Base-by-base conservation (phyloP, 192 early-diverging fungal genomes). In the Dissophora globulifera region DNA sequence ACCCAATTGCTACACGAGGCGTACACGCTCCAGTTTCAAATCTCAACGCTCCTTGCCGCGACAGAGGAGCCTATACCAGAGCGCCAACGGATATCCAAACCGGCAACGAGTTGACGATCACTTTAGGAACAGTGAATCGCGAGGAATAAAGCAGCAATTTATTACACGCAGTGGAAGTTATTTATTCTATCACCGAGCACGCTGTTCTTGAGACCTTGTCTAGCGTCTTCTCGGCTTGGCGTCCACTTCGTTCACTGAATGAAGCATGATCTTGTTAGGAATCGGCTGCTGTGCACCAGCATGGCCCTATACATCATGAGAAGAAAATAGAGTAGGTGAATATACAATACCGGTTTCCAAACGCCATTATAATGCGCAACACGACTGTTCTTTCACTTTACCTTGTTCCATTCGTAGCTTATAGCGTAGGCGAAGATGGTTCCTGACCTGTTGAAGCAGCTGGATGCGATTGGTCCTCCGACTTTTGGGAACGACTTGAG, bases 351-450 rank as follows among this genome's bases (percentile, higher is more conserved):
- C n/a, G n/a, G n/a, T n/a, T n/a, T n/a, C n/a, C 41, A 62, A 40
- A 38, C 13, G 38, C 38, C 38, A 40, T 7, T 7, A 7, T 40
- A 7, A 40, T 40, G 13, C 38, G 38, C 13, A 13, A 40, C 38
- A 10, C 38, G n/a, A n/a, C n/a, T n/a, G n/a, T n/a, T n/a, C n/a
- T n/a, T n/a, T n/a, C n/a, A n/a, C n/a, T 6, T 62, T 84, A 87
- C 89, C 79, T 90, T 84, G 60, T 82, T 82, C 93, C 93, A 94
- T 79, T 94, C 94, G 68, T 98, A 98, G 19, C 92, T 88, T 10
- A 90, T 62, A 3, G 91, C 94, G 69, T 98, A 98, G 9, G 97
- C 95, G 84, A 96, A 96, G 50, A 97, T 93, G 32, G 74, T 85
- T 23, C 96, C 97, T 35, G 88, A 92, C 25, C 69, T 43, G 52